phyloP scores from a whole-genome alignment of 2,329 filamentous ascomycete genomes.

The Alternaria consortialis region DNA sequence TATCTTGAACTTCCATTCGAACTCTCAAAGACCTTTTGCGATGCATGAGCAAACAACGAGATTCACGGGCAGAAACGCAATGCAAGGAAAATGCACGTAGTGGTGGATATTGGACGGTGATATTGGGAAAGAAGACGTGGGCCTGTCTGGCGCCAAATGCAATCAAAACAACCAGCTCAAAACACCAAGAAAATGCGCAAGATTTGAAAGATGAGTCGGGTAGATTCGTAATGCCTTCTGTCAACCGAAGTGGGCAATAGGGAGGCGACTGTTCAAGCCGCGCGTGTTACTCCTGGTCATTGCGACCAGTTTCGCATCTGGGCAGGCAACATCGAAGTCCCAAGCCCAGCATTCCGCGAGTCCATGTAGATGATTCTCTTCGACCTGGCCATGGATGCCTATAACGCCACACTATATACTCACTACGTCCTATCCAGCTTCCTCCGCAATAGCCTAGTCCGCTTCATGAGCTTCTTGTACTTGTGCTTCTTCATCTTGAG shows the following conservation, averaged over 20 bases:
- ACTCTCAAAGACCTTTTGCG: conserved; percentile 15
- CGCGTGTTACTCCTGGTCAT: conserved; percentile 3
- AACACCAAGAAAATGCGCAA: conserved; percentile 28
- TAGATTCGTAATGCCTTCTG: conserved; percentile 41
- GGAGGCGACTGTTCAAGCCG: conserved; percentile 2
- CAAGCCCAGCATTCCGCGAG: conserved; percentile 1
- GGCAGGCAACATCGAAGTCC: neutral
- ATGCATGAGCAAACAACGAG: conserved; percentile 24
- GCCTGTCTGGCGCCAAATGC: conserved; percentile 35
- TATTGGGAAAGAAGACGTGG: conserved; percentile 41
- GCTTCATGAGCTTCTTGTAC: conserved; percentile 99
- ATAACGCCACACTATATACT: conserved; percentile 27
- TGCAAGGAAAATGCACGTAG: conserved; percentile 30
- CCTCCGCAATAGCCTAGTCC: conserved; percentile 85
- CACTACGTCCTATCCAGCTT: conserved; percentile 68
- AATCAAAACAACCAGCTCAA: conserved; percentile 37
- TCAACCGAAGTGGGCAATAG: conserved; percentile 4
- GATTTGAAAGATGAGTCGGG: conserved; percentile 38
- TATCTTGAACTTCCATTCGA: conserved; percentile 17
- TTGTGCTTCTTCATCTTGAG: conserved; percentile 99
- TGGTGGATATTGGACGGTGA: conserved; percentile 26
- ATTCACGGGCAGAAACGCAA: conserved; percentile 40
- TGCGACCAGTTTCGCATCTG: conserved; percentile 1
- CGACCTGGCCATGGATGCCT: conserved; percentile 22
- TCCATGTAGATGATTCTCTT: conserved; percentile 8